Evolutionary conservation across 192 early-diverging fungal genomes (phyloP).

Genomic region (Coemansia sp.): DNA sequence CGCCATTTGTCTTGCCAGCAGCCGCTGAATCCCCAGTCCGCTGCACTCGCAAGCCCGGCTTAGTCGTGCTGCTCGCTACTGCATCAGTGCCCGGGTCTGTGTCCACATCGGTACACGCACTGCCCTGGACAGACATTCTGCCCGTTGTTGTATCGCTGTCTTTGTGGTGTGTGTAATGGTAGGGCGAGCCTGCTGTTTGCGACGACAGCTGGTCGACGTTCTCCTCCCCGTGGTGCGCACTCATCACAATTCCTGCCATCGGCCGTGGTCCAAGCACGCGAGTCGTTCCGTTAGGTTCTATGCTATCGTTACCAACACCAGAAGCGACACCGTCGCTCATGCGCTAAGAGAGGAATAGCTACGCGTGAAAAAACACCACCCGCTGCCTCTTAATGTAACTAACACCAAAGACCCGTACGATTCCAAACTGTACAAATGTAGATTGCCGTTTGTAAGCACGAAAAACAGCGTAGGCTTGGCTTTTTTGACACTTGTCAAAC

Average conservation of each 20-base stretch:
- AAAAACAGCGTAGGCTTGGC: not conserved
- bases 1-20: not conserved
- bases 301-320: not conserved
- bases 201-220: conserved; percentile 24
- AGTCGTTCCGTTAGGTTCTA: conserved; percentile 7
- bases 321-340: not conserved
- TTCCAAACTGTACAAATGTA: not conserved
- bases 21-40: not conserved
- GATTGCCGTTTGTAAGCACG: not conserved
- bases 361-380: not conserved
- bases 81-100: conserved; percentile 2
- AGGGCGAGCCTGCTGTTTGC: conserved; percentile 21
- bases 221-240: conserved; percentile 29
- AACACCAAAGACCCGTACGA: not conserved
- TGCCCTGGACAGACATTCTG: not conserved
- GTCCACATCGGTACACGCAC: conserved; percentile 1
- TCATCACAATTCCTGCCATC: conserved; percentile 48
- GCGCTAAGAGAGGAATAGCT: not conserved
- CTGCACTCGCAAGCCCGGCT: not conserved
- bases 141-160: not conserved
- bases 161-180: conserved; percentile 19
- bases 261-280: not conserved
- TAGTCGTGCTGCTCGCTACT: not conserved
- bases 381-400: not conserved
- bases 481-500: too few species aligned